These are phyloP conservation scores for Exserohilum rostratum DNA, from an alignment of 2,329 filamentous ascomycete genomes.

Conservation along the genomic window DNA sequence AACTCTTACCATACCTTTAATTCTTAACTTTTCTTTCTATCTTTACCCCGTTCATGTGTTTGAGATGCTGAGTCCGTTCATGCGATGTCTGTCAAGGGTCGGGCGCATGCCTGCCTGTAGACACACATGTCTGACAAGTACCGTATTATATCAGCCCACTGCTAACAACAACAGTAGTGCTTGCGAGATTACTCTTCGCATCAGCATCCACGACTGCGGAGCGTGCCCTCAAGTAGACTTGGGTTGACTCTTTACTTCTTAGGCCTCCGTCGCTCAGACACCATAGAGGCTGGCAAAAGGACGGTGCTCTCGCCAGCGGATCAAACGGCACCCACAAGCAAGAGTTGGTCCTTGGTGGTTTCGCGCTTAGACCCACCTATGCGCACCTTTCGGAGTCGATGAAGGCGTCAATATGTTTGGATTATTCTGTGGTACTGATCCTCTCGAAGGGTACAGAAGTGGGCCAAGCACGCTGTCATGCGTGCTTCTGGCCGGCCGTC, in stretches of 20 bases:
- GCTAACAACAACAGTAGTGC: constrained; percentile 34
- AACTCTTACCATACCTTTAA: no score
- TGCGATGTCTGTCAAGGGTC: no score
- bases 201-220: no score
- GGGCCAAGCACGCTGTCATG: no score
- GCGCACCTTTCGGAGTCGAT: constrained; percentile 74
- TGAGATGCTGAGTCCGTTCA: no score
- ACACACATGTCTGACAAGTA: constrained; percentile 56
- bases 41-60: no score
- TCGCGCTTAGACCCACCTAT: constrained; percentile 72
- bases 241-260: no score
- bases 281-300: constrained; percentile 65
- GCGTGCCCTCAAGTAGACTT: no score
- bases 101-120: constrained; percentile 64
- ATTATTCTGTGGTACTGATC: constrained; percentile 69
- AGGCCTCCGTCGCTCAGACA: no score
- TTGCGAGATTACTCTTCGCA: constrained; percentile 64
- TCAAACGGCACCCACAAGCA: constrained; percentile 61
- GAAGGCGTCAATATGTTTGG: constrained; percentile 68
- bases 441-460: constrained; percentile 59
- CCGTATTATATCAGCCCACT: neutral
- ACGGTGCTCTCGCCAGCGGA: constrained; percentile 65
- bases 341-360: constrained; percentile 67
- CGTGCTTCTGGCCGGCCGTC: no score
- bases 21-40: no score